phyloP scores from a whole-genome alignment of 495 filamentous ascomycete genomes.

The Penicillium flavigenum region DNA sequence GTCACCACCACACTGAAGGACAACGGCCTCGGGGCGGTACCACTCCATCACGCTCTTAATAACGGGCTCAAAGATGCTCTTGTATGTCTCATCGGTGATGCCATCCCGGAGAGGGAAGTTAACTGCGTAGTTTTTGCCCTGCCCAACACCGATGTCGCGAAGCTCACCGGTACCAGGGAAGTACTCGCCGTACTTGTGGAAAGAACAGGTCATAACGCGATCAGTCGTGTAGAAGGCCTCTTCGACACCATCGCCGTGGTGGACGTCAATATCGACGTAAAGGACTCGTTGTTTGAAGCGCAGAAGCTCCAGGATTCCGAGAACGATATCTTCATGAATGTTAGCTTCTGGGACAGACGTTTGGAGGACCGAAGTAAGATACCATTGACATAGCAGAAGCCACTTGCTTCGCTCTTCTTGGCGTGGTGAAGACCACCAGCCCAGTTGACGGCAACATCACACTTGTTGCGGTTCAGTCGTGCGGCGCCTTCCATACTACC shows the following conservation, averaged over 20 bases:
- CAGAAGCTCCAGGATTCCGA: conserved; percentile 93
- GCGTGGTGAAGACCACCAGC: conserved; percentile 96
- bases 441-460: conserved; percentile 98
- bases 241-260: conserved; percentile 97
- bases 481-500: conserved; percentile 97
- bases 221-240: conserved; percentile 98
- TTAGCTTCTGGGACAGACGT: conserved; percentile 3
- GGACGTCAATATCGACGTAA: conserved; percentile 98
- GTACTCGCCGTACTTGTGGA: conserved; percentile 99
- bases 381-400: conserved; percentile 99
- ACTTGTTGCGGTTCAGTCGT: conserved; percentile 86
- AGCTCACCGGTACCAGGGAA: conserved; percentile 97
- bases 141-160: conserved; percentile 89
- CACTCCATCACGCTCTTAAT: conserved; percentile 94
- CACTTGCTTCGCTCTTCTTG: conserved; percentile 94
- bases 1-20: conserved; percentile 96
- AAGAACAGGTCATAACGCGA: conserved; percentile 96
- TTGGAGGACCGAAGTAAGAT: conserved; percentile 11
- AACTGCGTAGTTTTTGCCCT: conserved; percentile 90
- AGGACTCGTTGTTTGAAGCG: conserved; percentile 90
- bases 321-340: conserved; percentile 73
- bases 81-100: conserved; percentile 89
- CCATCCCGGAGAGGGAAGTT: conserved; percentile 97
- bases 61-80: conserved; percentile 92
- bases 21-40: conserved; percentile 90